Evolutionary conservation across 163 green algal species (phyloP), one percentile per base, ranked within the genome.

Genomic region (Smithsoniella earleae): DNA sequence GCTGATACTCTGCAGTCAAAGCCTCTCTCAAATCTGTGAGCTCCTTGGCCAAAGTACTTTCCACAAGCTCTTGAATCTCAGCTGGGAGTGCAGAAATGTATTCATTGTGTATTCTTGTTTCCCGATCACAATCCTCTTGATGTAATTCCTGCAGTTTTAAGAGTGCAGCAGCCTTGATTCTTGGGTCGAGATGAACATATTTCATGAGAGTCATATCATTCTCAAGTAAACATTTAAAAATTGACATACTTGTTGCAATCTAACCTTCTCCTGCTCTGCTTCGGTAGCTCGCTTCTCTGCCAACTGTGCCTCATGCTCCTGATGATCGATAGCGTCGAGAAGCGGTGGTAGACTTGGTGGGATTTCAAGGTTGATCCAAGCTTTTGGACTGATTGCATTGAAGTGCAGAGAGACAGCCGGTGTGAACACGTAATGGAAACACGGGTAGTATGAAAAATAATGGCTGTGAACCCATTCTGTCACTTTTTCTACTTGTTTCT

Each of bases 341-440:
- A 64, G 13, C 16, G 49, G 49, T 64, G 49, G 49, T 8, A 64
- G 31, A 27, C 5, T 6, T 18, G 6, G 5, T 27, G 49, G 49
- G 8, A 64, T 27, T 27, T 64, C 49, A 18, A 64, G 33, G n/a
- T n/a, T n/a, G n/a, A n/a, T n/a, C 49, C 49, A 64, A 36, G 49
- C 31, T 6, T 27, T 25, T 25, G 49, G 49, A 18, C 33, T 27
- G 5, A 64, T 13, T 36, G 49, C 49, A 13, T 1, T 10, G 33
- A 64, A 64, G 31, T 25, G 33, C 13, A 64, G 49, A 64, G 49
- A 36, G 6, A 64, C 49, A 13, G 49, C 49, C 33, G 49, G 49
- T 25, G 49, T 64, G 13, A 64, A 64, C 16, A 27, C 49, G 49
- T 64, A 64, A 13, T 64, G 8, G 49, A 64, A 64, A 64, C 33